Percentiles rank a stretch among this genome's conserved stretches.
These are phyloP conservation scores for Decorospora gaudefroyi DNA, from an alignment of 2,329 filamentous ascomycete species.

Conservation along the genomic window DNA sequence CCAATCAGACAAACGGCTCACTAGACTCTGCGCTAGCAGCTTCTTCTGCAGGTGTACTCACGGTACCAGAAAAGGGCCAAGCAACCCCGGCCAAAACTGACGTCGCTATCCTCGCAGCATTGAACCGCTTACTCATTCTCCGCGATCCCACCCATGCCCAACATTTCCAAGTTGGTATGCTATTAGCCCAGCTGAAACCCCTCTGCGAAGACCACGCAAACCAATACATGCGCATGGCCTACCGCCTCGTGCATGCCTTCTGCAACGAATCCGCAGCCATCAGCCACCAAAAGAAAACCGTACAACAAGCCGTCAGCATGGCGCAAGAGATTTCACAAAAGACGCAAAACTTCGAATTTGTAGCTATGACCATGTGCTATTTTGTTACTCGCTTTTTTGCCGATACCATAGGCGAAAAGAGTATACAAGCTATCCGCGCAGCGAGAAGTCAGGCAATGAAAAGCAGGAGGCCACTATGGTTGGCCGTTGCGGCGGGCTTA, in stretches of 20 bases:
- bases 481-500: constrained; percentile 39
- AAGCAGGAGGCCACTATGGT: constrained; percentile 34
- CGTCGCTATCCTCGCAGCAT: constrained; percentile 52
- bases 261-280: constrained; percentile 68
- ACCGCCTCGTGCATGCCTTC: constrained; percentile 71
- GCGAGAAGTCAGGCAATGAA: constrained; percentile 34
- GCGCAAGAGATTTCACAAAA: constrained; percentile 71
- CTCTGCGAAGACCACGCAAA: constrained; percentile 72
- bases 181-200: constrained; percentile 69
- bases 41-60: constrained; percentile 67
- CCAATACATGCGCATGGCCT: constrained; percentile 75
- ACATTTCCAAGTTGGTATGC: constrained; percentile 57
- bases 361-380: constrained; percentile 81
- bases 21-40: constrained; percentile 68
- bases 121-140: constrained; percentile 57
- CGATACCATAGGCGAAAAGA: constrained; percentile 70
- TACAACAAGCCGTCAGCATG: constrained; percentile 58
- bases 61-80: constrained; percentile 48
- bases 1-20: constrained; percentile 76
- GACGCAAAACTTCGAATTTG: constrained; percentile 75
- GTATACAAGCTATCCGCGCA: constrained; percentile 54
- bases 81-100: constrained; percentile 44
- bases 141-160: constrained; percentile 51
- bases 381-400: constrained; percentile 85
- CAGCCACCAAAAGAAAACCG: constrained; percentile 75